A percentile compares a stretch with the other conserved stretches of the same genome.
phyloP scores from a whole-genome alignment of 2,329 filamentous ascomycete genomes.

The Xenoacremonium recifei region DNA sequence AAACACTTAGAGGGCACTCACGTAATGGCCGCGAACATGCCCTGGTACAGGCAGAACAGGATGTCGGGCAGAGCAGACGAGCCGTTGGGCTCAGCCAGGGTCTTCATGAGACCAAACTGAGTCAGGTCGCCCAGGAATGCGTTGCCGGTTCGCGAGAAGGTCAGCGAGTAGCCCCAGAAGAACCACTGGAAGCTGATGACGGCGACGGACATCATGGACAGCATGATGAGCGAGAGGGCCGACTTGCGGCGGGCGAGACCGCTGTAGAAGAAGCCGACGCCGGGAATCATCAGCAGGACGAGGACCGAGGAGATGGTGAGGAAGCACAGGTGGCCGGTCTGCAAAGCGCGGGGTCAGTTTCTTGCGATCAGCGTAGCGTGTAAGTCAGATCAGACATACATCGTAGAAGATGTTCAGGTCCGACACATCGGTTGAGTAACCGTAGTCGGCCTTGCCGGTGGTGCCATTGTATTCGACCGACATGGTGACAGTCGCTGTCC shows the following conservation, averaged over 20 bases:
- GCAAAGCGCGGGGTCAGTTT: conserved; percentile 2
- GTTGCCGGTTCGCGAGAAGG: conserved; percentile 79
- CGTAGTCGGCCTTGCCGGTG: conserved; percentile 46
- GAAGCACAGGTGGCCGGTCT: conserved; percentile 83
- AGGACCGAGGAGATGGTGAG: conserved; percentile 74
- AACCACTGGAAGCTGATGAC: conserved; percentile 91
- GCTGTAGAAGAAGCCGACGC: conserved; percentile 93
- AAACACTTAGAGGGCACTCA: conserved; percentile 43
- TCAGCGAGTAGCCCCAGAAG: conserved; percentile 88
- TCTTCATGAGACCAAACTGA: conserved; percentile 79
- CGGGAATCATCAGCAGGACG: conserved; percentile 89
- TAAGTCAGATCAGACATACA: conserved; percentile 45
- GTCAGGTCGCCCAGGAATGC: conserved; percentile 75
- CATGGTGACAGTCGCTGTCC: conserved; percentile 20
- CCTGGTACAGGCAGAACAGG: conserved; percentile 81
- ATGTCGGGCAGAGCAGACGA: conserved; percentile 73
- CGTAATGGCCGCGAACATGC: conserved; percentile 90
- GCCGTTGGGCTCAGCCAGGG: conserved; percentile 73
- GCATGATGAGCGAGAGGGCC: conserved; percentile 80
- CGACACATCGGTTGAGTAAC: conserved; percentile 51
- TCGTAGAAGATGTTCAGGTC: conserved; percentile 86
- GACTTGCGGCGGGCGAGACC: conserved; percentile 87
- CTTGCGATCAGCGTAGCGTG: neutral
- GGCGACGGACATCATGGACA: conserved; percentile 77
- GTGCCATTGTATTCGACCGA: conserved; percentile 50